These are phyloP conservation scores for Knoxdaviesia proteae DNA, from an alignment of 2,329 filamentous ascomycete species.

Conservation along the genomic window DNA sequence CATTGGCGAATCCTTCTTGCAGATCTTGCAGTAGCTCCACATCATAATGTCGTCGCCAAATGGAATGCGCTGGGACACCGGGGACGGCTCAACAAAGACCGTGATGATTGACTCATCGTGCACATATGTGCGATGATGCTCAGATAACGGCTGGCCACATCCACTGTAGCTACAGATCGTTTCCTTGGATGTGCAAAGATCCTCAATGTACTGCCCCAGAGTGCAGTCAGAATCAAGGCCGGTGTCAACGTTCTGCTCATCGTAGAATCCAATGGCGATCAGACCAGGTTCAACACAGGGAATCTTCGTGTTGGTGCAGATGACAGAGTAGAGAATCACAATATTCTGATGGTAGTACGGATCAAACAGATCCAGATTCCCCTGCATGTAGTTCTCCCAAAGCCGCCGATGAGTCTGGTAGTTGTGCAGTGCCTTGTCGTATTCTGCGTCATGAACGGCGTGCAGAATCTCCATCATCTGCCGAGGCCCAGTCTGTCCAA, in stretches of 20 bases:
- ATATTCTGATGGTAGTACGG: conserved; percentile 94
- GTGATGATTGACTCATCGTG: conserved; percentile 89
- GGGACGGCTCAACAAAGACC: conserved; percentile 51
- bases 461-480: conserved; percentile 87
- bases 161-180: conserved; percentile 64
- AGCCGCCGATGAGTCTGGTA: conserved; percentile 88
- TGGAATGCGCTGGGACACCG: conserved; percentile 26
- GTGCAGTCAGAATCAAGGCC: conserved; percentile 72
- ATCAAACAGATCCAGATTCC: conserved; percentile 76
- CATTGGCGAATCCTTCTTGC: conserved; percentile 73
- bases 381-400: conserved; percentile 88
- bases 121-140: conserved; percentile 92
- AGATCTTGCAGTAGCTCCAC: conserved; percentile 94
- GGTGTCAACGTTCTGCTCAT: conserved; percentile 61
- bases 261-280: conserved; percentile 83
- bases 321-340: conserved; percentile 78
- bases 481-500: conserved; percentile 57
- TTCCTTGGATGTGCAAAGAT: conserved; percentile 57
- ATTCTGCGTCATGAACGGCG: conserved; percentile 89
- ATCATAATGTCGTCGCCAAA: conserved; percentile 54
- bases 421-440: conserved; percentile 82
- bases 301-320: conserved; percentile 83
- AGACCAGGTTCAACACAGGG: conserved; percentile 81
- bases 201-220: conserved; percentile 84
- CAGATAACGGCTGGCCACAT: conserved; percentile 72